Conservation (phyloP, 2,329 filamentous ascomycete species). For the Fusarium multiceps region DNA sequence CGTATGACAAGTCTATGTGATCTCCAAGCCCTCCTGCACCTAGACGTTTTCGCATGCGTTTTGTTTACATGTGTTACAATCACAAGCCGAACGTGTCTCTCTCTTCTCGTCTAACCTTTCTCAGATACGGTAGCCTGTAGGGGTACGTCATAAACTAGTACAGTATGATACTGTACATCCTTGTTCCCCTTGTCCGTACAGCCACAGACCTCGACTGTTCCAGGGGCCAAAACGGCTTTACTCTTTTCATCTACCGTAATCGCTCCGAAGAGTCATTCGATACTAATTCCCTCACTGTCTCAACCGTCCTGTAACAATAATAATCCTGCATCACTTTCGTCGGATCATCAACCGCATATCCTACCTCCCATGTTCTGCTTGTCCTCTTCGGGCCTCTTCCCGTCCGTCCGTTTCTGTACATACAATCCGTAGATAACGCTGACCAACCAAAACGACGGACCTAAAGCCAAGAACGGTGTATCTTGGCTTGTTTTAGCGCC, state of each 20-base stretch:
- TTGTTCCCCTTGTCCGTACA: constrained; percentile 2
- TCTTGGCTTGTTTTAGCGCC: constrained; percentile 22
- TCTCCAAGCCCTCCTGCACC: neutral
- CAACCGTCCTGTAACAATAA: too few species aligned
- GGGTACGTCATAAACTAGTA: constrained; percentile 31
- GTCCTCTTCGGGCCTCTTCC: neutral
- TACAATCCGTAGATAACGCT: constrained; percentile 28
- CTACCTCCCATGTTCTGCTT: neutral
- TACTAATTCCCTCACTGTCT: constrained; percentile 15
- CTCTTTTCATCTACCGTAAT: constrained; percentile 26
- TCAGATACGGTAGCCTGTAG: too few species aligned
- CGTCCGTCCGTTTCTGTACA: constrained; percentile 15
- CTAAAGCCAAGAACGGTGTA: constrained; percentile 10
- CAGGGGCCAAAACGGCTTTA: constrained; percentile 26
- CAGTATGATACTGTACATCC: neutral
- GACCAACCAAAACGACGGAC: neutral
- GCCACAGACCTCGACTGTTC: neutral
- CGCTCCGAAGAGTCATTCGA: constrained; percentile 1
- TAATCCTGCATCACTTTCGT: neutral
- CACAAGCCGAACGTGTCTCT: constrained; percentile 1
- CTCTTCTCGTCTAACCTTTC: too few species aligned
- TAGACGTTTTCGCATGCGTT: neutral
- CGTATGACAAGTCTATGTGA: neutral
- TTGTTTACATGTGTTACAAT: neutral
- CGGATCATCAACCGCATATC: constrained; percentile 3